Evolutionary conservation across 176 grass and related monocot species (phyloP), one percentile per base, ranked within the genome.

Genomic region (Carex pumila): DNA sequence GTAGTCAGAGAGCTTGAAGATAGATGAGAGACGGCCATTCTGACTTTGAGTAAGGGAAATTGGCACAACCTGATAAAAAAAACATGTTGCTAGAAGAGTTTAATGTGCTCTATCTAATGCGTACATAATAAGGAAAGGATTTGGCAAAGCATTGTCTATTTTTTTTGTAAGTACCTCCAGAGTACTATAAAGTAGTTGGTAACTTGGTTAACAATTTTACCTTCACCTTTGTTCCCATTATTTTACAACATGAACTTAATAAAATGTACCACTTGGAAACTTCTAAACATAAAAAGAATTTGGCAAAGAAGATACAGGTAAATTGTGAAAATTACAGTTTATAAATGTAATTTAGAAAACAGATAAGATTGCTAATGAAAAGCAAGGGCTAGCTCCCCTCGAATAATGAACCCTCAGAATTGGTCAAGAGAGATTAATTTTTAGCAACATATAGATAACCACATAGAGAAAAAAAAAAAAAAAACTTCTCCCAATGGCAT

Each of bases 1-100:
- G 83, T 98, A 87, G 77, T 98, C 86, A 43, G 79, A 62, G 19
- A 98, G 86, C 79, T 98, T 98, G 85, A 93, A 94, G 60, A 94
- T 88, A 58, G 92, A 92, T 59, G 79, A 88, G 79, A 82, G 45
- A 77, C 84, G 85, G 5, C 91, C 75, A 47, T 68, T 86, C 87
- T 98, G 95, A 86, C 90, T 94, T 84, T 86, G 70, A 56, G 66
- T 87, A 50, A 83, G 72, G 49, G 87, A 92, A 89, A 90, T 91
- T 59, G 89, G 91, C 71, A 87, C 89, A 47, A 85, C 95, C 95
- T 98, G 88, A 71, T 61, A 61, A 75, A 18, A 18, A 85, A 53
- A 11, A 52, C 11, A 76, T 49, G 41, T 76, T 76, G 37, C 11
- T 22, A 76, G 12, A 12, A 76, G 45, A 54, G 21, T 14, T 76